Evolutionary conservation across 2,329 filamentous ascomycete genomes (phyloP).

Genomic region (Aureobasidium sp.): DNA sequence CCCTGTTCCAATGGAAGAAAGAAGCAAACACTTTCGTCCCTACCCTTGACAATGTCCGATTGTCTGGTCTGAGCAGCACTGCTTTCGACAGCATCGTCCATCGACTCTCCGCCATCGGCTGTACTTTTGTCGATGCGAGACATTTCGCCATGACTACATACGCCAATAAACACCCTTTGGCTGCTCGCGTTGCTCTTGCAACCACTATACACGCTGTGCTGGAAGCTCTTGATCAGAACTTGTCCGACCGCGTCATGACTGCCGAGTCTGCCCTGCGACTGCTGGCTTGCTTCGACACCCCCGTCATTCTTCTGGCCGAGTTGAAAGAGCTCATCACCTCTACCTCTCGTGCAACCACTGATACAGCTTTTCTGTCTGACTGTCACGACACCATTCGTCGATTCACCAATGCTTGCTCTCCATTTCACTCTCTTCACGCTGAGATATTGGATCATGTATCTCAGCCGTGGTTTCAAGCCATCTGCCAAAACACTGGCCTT

Average conservation of each 20-base stretch:
- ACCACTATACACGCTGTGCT: constrained; percentile 35
- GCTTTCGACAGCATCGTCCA: constrained; percentile 48
- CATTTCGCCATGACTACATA: constrained; percentile 34
- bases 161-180: constrained; percentile 28
- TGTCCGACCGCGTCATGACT: constrained; percentile 26
- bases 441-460: constrained; percentile 60
- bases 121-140: constrained; percentile 23
- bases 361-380: constrained; percentile 33
- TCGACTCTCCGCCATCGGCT: constrained; percentile 29
- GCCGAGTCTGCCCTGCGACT: constrained; percentile 36
- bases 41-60: constrained; percentile 37
- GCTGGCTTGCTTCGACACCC: constrained; percentile 35
- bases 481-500: constrained; percentile 70
- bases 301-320: constrained; percentile 48
- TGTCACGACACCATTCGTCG: constrained; percentile 34
- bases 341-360: constrained; percentile 37
- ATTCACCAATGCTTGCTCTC: constrained; percentile 53
- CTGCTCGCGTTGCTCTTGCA: constrained; percentile 37
- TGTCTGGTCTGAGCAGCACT: constrained; percentile 45
- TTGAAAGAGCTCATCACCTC: constrained; percentile 44
- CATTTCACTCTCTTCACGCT: constrained; percentile 23
- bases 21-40: constrained; percentile 47
- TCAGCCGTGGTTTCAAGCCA: constrained; percentile 58
- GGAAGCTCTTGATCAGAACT: constrained; percentile 34
- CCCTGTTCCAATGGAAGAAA: constrained; percentile 59